phyloP scores from a whole-genome alignment of 225 moss, liverwort and hornwort genomes.

The Antitrichia curtipendula region DNA sequence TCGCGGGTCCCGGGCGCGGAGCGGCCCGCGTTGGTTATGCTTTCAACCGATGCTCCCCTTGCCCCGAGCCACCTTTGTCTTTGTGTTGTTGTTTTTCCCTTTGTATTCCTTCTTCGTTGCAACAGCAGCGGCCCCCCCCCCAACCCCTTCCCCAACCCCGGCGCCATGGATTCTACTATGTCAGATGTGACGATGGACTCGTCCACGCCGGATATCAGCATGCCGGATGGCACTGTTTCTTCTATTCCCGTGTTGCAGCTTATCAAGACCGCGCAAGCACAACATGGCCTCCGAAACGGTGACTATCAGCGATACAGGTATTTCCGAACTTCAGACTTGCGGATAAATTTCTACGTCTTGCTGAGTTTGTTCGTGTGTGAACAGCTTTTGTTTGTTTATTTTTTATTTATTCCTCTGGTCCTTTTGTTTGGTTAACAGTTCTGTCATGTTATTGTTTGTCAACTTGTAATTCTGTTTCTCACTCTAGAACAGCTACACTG shows the following conservation, averaged over 20 bases:
- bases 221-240: background rate
- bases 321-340: background rate
- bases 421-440: background rate
- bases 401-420: background rate
- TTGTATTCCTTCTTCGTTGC: background rate
- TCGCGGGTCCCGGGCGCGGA: background rate
- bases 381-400: background rate
- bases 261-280: conserved; percentile 61
- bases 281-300: conserved; percentile 80
- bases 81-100: background rate
- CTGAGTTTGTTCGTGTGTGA: background rate
- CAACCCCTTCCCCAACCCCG: background rate
- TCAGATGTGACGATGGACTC: conserved; percentile 4
- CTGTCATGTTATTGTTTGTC: background rate
- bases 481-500: background rate
- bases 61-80: background rate
- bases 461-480: background rate
- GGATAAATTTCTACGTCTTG: background rate
- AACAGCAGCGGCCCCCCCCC: background rate
- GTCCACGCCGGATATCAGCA: background rate
- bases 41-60: conserved; percentile 25
- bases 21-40: conserved; percentile 18
- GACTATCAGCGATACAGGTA: conserved; percentile 92
- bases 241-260: conserved; percentile 64
- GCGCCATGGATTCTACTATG: conserved; percentile 7